Conservation (phyloP, 495 filamentous ascomycete genomes). For the Sphaerosporella brunnea region DNA sequence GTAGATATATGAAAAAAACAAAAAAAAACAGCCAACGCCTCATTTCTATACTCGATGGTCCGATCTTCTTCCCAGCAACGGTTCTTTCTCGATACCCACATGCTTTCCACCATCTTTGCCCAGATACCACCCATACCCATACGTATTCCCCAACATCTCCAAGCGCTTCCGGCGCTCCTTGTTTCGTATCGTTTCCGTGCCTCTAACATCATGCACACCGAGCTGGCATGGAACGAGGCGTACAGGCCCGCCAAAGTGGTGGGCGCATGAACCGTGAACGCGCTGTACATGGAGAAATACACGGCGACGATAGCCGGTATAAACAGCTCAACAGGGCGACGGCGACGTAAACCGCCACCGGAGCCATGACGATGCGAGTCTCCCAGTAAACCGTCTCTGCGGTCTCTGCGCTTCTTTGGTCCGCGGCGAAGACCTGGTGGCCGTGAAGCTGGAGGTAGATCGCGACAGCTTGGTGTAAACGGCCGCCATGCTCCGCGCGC, state of each 20-base stretch:
- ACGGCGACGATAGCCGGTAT: neutral
- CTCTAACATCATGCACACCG: slow-evolving; percentile 4
- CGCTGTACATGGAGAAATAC: neutral
- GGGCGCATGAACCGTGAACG: neutral
- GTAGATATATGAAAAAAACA: no score
- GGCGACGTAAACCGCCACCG: slow-evolving; percentile 1
- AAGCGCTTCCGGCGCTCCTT: neutral
- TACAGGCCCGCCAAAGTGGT: slow-evolving; percentile 4
- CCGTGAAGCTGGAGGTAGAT: slow-evolving; percentile 2
- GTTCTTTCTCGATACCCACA: neutral
- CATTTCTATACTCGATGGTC: no score
- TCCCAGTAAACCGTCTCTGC: no score
- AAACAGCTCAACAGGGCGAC: slow-evolving; percentile 4
- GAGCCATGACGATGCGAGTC: neutral
- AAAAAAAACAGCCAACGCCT: no score
- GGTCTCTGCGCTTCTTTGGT: no score
- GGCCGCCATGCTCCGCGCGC: neutral
- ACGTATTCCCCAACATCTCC: neutral
- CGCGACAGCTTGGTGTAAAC: slow-evolving; percentile 1
- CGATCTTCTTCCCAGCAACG: neutral
- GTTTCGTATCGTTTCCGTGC: no score
- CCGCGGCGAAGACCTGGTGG: neutral
- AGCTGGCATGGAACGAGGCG: slow-evolving; percentile 6
- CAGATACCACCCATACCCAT: neutral
- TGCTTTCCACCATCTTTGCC: neutral